Evolutionary conservation across 805 yeast genomes (phyloP), one percentile per base, ranked within the genome.

Genomic region (Candida oleophila): DNA sequence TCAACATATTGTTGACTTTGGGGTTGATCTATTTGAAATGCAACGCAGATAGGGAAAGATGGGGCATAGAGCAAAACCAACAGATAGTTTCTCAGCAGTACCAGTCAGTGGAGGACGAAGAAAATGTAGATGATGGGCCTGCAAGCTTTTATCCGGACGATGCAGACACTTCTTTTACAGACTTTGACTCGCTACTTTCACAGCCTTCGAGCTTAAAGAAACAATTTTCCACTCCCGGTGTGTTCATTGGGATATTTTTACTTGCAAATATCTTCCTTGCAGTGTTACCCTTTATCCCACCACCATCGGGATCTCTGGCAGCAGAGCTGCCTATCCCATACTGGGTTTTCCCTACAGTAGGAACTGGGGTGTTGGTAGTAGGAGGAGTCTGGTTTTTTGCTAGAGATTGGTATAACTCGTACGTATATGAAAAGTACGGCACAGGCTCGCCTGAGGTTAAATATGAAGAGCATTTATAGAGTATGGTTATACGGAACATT

Each of bases 261-360:
- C 3, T 63, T 1, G 69, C 80, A 4, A 79, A 80, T 50, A 9
- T 78, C 3, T 77, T 78, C 46, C 64, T 81, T 49, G 79, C 83
- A 1, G 42, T 81, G 4, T 72, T 80, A 47, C 85, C 85, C 2
- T 80, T 81, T 59, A 62, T 81, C 0, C 81, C 80, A 2, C 84
- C 84, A 0, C 80, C 81, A 2, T 55, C 62, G 20, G 49, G 51
- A 1, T 53, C 55, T 2, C 48, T 55, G 1, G 64, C 62, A 20
- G 57, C 54, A 1, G 54, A 55, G 3, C 48, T 48, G 30, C 55
- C 56, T 4, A 69, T 79, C 44, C 83, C 85, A 1, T 81, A 77
- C 53, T 81, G 76, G 70, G 74, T 80, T n/a, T 78, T 79, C 54
- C 84, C 85, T 0, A 66, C 73, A 4, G 76, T 81, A 14, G 82